Base-by-base conservation (phyloP, 345 rosid species). In the Euphorbia tirucalli region DNA sequence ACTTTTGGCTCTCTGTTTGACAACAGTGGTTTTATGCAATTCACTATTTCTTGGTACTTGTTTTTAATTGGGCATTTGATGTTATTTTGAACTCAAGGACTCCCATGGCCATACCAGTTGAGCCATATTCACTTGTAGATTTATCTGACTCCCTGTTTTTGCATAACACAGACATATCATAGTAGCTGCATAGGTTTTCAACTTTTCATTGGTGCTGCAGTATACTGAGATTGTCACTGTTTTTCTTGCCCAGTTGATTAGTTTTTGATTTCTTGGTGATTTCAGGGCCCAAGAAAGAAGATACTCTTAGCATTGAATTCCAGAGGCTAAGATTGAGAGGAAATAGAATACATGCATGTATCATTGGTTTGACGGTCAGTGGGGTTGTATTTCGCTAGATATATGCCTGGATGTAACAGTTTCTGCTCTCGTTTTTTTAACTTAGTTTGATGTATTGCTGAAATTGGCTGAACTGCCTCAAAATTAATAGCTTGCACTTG, bases 271-370 rank as follows among this genome's bases (percentile, higher is more conserved):
- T 22, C 52, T 50, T 57, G 65, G 61, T 71, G 78, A 71, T 82
- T 82, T 65, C 85, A 95, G 97, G 99, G 99, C 14, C 99, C 99
- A 37, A 87, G 99, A 75, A 95, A 95, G 90, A 95, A 95, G 85
- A 95, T 95, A 82, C 83, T 88, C 5, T 81, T 90, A 68, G 97
- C 93, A 54, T 77, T 95, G 85, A 97, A 86, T 80, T 83, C 94
- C 8, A 88, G 81, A 78, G 87, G 79, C 63, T 92, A 80, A 83
- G 66, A 67, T 63, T 8, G 43, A 22, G 59, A 57, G 58, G 57
- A 74, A 65, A 50, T 52, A 39, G 57, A 52, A 65, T 69, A 54
- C 57, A 41, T 28, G 68, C 73, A 71, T 71, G 68, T 65, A 60
- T 56, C 39, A 25, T 55, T 63, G 78, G 71, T 70, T 28, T 65